Conservation (phyloP, 2,329 filamentous ascomycete genomes). For the Alternaria viburni region DNA sequence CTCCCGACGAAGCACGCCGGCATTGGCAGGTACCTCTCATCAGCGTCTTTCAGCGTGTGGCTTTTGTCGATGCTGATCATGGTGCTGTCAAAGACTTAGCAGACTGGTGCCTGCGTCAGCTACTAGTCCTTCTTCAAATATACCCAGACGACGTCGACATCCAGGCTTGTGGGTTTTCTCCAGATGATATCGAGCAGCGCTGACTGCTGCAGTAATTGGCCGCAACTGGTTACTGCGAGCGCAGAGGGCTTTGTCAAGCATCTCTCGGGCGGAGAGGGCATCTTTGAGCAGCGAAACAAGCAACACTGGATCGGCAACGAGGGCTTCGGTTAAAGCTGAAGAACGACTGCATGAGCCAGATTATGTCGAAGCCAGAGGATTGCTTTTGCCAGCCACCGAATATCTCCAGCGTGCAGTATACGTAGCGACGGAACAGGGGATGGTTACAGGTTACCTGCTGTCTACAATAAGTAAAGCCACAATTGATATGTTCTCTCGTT, state of each 20-base stretch:
- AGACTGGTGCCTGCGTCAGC: conserved; percentile 58
- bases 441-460: conserved; percentile 53
- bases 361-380: conserved; percentile 60
- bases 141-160: conserved; percentile 54
- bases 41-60: conserved; percentile 56
- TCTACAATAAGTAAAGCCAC: conserved; percentile 44
- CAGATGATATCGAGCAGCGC: not conserved
- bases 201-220: conserved; percentile 52
- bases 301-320: conserved; percentile 27
- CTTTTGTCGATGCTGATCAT: conserved; percentile 57
- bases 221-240: conserved; percentile 59
- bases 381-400: conserved; percentile 59
- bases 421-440: conserved; percentile 49
- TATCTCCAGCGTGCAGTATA: conserved; percentile 57
- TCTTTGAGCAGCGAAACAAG: conserved; percentile 48
- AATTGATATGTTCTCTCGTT: conserved; percentile 7
- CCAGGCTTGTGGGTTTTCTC: conserved; percentile 48
- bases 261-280: conserved; percentile 54
- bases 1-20: conserved; percentile 17
- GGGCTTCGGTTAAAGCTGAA: not conserved
- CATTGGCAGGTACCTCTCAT: conserved; percentile 42
- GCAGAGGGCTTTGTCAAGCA: conserved; percentile 57
- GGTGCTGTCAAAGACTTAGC: conserved; percentile 55
- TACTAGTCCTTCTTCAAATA: conserved; percentile 53
- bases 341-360: conserved; percentile 47